phyloP scores from a whole-genome alignment of 352 stramenopile species.

The Plasmopara halstedii region DNA sequence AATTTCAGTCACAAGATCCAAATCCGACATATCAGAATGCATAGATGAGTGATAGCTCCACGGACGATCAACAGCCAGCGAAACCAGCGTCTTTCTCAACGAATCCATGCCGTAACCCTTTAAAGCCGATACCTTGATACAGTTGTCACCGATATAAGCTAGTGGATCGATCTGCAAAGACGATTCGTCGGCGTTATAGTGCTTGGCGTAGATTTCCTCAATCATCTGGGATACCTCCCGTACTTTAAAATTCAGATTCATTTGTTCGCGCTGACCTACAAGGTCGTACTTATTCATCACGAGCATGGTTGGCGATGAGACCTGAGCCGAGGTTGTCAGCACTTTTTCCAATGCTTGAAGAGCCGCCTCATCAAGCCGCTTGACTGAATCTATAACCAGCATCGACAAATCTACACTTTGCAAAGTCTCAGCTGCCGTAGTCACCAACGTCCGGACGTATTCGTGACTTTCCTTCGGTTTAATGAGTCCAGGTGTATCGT shows the following conservation, averaged over 20 bases:
- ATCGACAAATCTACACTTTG: constrained; percentile 82
- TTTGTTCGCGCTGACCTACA: constrained; percentile 40
- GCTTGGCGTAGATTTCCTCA: constrained; percentile 58
- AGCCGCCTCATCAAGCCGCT: constrained; percentile 71
- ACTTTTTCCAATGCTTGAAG: constrained; percentile 74
- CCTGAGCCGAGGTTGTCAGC: constrained; percentile 65
- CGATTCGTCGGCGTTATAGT: constrained; percentile 49
- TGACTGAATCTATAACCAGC: constrained; percentile 78
- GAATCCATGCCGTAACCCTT: constrained; percentile 62
- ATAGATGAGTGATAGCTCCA: constrained; percentile 85
- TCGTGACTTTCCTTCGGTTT: constrained; percentile 82
- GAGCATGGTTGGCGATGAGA: constrained; percentile 72
- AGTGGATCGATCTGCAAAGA: constrained; percentile 55
- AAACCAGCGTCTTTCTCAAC: constrained; percentile 59
- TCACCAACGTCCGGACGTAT: constrained; percentile 75
- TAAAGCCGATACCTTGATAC: constrained; percentile 68
- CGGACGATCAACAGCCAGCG: constrained; percentile 55
- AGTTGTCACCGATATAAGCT: constrained; percentile 63
- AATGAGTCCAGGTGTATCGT: constrained; percentile 81
- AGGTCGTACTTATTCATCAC: constrained; percentile 85
- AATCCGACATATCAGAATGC: constrained; percentile 73
- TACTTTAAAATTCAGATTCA: constrained; percentile 56
- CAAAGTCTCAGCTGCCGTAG: constrained; percentile 67
- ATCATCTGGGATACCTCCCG: constrained; percentile 80
- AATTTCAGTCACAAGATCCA: constrained; percentile 82